A percentile compares a stretch with the other conserved stretches of the same genome.
Conservation (phyloP, 2,329 filamentous ascomycete genomes). For the Colletotrichum graminicola region DNA sequence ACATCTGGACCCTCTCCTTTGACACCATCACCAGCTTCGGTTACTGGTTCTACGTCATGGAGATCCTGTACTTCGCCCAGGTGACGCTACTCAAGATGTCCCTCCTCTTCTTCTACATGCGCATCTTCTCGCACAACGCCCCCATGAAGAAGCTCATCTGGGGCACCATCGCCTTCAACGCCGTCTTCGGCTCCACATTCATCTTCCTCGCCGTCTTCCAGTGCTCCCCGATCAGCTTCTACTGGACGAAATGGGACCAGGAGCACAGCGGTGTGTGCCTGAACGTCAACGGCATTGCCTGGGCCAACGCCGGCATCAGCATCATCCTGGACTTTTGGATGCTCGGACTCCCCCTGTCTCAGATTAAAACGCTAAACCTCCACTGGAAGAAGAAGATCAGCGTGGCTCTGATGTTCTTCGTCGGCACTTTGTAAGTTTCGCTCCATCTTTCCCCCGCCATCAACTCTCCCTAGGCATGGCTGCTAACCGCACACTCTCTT, state of each 20-base stretch:
- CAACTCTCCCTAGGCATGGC: accelerated
- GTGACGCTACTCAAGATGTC: constrained; percentile 63
- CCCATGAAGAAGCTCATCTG: constrained; percentile 53
- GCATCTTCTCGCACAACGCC: constrained; percentile 61
- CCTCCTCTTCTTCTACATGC: constrained; percentile 67
- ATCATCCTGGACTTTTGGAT: constrained; percentile 66
- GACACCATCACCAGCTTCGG: constrained; percentile 58
- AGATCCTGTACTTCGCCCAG: constrained; percentile 60
- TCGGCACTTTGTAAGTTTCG: constrained; percentile 58
- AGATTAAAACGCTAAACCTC: constrained; percentile 57
- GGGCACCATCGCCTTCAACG: constrained; percentile 56
- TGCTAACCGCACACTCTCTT: constrained; percentile 7
- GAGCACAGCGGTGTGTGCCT: constrained; percentile 61
- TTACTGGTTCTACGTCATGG: constrained; percentile 58
- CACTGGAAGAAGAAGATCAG: constrained; percentile 62
- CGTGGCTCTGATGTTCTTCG: constrained; percentile 63
- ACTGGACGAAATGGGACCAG: constrained; percentile 67
- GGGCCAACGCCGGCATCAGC: constrained; percentile 65
- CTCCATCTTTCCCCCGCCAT: neutral
- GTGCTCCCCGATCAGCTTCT: constrained; percentile 63
- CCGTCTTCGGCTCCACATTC: constrained; percentile 57
- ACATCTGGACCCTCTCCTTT: constrained; percentile 62
- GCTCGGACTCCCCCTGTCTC: constrained; percentile 62
- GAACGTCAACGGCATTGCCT: constrained; percentile 62
- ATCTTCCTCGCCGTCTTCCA: constrained; percentile 61